Evolutionary conservation across 83 land plant species (phyloP).

Genomic region (Picea abies): DNA sequence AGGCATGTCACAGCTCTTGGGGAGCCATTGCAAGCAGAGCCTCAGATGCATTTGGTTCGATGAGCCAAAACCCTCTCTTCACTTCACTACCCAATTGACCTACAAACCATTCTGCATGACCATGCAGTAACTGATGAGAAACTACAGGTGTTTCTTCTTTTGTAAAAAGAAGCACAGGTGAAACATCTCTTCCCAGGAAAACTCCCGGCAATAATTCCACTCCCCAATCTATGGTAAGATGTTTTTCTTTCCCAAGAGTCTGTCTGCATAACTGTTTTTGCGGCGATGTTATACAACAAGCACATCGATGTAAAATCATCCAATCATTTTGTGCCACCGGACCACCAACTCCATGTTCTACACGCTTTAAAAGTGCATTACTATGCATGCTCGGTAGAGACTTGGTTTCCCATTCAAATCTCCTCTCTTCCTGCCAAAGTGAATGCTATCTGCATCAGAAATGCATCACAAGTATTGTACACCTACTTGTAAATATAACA

Average conservation of each 20-base stretch:
- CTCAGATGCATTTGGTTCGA: constrained; percentile 39
- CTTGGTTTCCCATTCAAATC: constrained; percentile 37
- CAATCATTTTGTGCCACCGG: constrained; percentile 34
- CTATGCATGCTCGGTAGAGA: constrained; percentile 15
- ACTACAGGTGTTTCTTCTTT: constrained; percentile 19
- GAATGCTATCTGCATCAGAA: background rate
- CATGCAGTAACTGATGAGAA: constrained; percentile 36
- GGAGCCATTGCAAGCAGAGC: constrained; percentile 36
- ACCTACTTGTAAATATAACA: background rate
- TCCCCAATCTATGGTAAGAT: constrained; percentile 26
- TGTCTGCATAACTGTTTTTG: constrained; percentile 6
- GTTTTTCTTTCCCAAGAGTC: constrained; percentile 20
- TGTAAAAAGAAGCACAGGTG: constrained; percentile 23
- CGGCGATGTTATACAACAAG: constrained; percentile 14
- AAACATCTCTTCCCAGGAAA: constrained; percentile 40
- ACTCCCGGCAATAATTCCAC: constrained; percentile 38
- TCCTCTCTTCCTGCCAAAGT: constrained; percentile 25
- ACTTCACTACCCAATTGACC: constrained; percentile 44
- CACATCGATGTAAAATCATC: constrained; percentile 39
- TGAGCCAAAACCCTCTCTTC: constrained; percentile 43
- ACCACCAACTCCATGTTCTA: constrained; percentile 43
- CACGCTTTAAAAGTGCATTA: constrained; percentile 17
- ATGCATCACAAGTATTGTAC: background rate
- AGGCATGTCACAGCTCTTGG: constrained; percentile 41
- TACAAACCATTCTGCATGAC: constrained; percentile 52